Evolutionary conservation across 345 rosid genomes (phyloP), one percentile per base, ranked within the genome.

Genomic region (Lepidium aucheri): DNA sequence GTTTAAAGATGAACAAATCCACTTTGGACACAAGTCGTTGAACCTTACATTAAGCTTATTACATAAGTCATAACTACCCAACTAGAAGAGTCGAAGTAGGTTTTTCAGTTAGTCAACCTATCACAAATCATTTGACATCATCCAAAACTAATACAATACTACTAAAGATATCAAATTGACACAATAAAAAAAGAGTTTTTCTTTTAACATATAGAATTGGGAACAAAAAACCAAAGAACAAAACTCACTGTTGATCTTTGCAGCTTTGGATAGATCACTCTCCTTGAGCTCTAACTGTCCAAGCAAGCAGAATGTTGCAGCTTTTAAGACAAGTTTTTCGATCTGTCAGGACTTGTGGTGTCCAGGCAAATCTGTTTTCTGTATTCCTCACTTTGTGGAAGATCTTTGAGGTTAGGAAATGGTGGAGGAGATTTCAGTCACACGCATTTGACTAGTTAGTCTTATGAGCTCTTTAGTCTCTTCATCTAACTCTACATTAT

Each of bases 401-500:
- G 16, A 28, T 9, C 55, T 35, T 38, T 36, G 15, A 49, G 9
- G 34, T 58, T 68, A 80, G 9, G 77, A 67, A 34, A 66, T 60
- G 44, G 43, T 77, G 68, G 73, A 69, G 6, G 90, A 77, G 62
- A 77, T 80, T 63, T 87, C 91, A 63, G 82, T 77, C 39, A 83
- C 85, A 20, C 82, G 50, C 96, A 93, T 80, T 69, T 26, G 75
- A 78, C 91, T 82, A 3, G 94, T 86, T 70, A 72, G 32, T 60
- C 78, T 65, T 14, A 90, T 74, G 42, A 93, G 96, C 74, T 76
- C 66, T 38, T 49, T 82, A 0, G 94, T 90, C 55, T 86, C 97
- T 51, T 84, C 85, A 53, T 90, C 81, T 67, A 78, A 33, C 26
- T 63, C 76, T 24, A 90, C 86, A 22, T 76, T 77, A 65, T 87